phyloP scores from a whole-genome alignment of 164 flowering plant species.

The Tetracentron sinense region DNA sequence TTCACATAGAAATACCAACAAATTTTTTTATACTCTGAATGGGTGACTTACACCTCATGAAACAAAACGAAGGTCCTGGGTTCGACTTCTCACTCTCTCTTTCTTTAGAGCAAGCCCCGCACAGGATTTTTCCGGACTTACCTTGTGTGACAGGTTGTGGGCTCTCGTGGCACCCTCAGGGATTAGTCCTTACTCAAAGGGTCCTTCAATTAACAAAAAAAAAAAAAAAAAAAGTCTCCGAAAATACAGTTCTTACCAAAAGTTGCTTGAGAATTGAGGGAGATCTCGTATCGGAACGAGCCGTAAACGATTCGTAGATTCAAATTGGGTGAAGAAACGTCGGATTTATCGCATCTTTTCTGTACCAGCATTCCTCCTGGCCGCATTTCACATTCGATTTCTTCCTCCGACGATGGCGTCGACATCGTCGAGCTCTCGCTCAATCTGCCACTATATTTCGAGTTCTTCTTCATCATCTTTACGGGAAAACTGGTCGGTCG shows the following conservation, averaged over 20 bases:
- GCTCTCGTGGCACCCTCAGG: too few relatives aligned
- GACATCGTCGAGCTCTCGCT: constrained; percentile 15
- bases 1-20: too few relatives aligned
- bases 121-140: too few relatives aligned
- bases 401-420: constrained; percentile 21
- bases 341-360: constrained; percentile 30
- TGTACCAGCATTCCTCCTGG: constrained; percentile 83
- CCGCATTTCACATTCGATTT: constrained; percentile 54
- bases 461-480: constrained; percentile 28
- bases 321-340: constrained; percentile 20
- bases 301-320: constrained; percentile 47
- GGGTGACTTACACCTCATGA: too few relatives aligned
- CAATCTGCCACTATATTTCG: constrained; percentile 16
- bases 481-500: background rate
- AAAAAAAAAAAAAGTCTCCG: background rate
- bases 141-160: too few relatives aligned
- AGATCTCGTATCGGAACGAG: constrained; percentile 42
- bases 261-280: constrained; percentile 48
- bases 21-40: too few relatives aligned
- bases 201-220: background rate
- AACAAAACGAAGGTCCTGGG: too few relatives aligned
- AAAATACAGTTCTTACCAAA: constrained; percentile 41
- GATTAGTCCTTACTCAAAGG: too few relatives aligned
- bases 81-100: too few relatives aligned
- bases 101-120: too few relatives aligned